Conservation (phyloP, 495 filamentous ascomycete genomes). For the Chaetomium fimeti region DNA sequence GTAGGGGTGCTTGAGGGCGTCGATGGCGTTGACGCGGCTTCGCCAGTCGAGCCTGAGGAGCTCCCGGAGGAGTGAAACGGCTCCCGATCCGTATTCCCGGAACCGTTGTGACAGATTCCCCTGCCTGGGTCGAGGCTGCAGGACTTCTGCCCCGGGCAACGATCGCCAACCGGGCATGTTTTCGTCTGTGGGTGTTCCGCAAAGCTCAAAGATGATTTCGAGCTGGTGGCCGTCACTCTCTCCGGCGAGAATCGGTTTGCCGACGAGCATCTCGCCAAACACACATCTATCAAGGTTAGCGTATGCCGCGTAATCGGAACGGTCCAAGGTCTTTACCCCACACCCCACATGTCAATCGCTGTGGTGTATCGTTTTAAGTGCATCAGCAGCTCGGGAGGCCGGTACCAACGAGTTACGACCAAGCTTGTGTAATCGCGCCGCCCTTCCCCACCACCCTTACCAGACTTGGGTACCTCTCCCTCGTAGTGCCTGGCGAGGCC, state of each 20-base stretch:
- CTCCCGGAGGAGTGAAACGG: conserved; percentile 76
- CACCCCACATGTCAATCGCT: conserved; percentile 97
- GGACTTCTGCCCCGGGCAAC: conserved; percentile 75
- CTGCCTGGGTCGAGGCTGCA: conserved; percentile 61
- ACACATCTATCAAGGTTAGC: conserved; percentile 66
- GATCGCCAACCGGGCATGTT: conserved; percentile 89
- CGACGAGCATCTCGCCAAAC: conserved; percentile 96
- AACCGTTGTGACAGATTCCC: conserved; percentile 71
- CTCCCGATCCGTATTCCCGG: conserved; percentile 59
- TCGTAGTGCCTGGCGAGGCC: conserved; percentile 92
- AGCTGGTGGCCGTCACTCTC: conserved; percentile 87
- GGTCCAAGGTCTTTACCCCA: conserved; percentile 62
- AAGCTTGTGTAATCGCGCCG: conserved; percentile 88
- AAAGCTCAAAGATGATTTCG: conserved; percentile 87
- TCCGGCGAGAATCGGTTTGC: conserved; percentile 88
- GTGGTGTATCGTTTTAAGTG: conserved; percentile 86
- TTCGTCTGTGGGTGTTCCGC: conserved; percentile 84
- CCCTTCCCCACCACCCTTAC: conserved; percentile 80
- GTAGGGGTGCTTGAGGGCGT: conserved; percentile 90
- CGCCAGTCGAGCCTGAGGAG: conserved; percentile 87
- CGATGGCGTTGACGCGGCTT: conserved; percentile 85
- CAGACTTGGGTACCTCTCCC: conserved; percentile 73
- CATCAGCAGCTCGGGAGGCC: conserved; percentile 89
- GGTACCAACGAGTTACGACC: conserved; percentile 96
- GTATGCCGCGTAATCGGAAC: neutral